phyloP scores from a whole-genome alignment of 2,329 filamentous ascomycete species.

The Alternaria postmessia region DNA sequence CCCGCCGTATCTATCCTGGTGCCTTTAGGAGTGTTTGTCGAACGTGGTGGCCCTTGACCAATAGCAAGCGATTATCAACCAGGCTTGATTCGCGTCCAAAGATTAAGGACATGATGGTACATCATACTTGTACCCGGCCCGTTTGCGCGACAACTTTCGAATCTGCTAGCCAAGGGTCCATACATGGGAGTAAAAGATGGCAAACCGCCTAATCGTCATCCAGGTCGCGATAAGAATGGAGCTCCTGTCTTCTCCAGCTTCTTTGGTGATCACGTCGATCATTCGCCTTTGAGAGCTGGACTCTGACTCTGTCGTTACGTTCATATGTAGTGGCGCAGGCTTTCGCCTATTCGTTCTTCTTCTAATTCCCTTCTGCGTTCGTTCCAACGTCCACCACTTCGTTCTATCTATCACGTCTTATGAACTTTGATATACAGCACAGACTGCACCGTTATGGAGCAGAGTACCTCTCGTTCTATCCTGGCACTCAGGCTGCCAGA shows the following conservation, averaged over 20 bases:
- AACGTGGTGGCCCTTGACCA: not conserved
- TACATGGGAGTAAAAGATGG: slow-evolving; percentile 4
- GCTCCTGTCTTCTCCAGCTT: slow-evolving; percentile 10
- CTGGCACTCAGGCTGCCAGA: slow-evolving; percentile 35
- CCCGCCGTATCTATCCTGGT: not conserved
- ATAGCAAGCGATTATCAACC: not conserved
- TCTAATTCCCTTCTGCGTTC: not conserved
- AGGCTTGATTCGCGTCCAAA: slow-evolving; percentile 5
- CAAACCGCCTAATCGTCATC: not conserved
- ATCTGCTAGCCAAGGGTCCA: slow-evolving; percentile 15
- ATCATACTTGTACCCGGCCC: slow-evolving; percentile 1
- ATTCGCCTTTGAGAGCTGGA: slow-evolving; percentile 12
- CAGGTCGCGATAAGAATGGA: slow-evolving; percentile 5
- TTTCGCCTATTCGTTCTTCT: not conserved
- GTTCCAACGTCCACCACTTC: not conserved
- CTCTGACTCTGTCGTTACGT: slow-evolving; percentile 10
- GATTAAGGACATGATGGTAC: slow-evolving; percentile 5
- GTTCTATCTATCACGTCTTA: not conserved
- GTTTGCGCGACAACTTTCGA: slow-evolving; percentile 12
- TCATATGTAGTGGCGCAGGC: slow-evolving; percentile 10
- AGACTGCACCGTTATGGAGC: slow-evolving; percentile 21
- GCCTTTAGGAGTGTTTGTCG: slow-evolving; percentile 8
- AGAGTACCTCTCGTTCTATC: slow-evolving; percentile 20
- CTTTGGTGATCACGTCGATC: slow-evolving; percentile 1
- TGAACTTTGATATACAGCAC: not conserved